Percentiles rank a stretch among this genome's conserved stretches.
Evolutionary conservation across 768 basidiomycete genomes (phyloP).

Genomic region (Boletus rufocinnamomeus): DNA sequence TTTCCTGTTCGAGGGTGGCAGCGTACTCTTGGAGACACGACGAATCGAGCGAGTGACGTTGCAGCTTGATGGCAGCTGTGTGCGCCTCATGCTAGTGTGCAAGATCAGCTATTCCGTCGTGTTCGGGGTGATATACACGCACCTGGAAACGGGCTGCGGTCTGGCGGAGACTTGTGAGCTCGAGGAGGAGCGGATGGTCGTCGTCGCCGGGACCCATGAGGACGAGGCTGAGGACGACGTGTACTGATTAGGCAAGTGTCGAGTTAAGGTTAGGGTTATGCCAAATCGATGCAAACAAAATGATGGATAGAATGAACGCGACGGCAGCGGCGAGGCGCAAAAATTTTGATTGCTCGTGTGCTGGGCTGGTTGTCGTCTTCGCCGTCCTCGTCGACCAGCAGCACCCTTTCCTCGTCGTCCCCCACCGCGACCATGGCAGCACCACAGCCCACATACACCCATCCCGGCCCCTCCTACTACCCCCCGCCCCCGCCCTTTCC

Average conservation of each 20-base stretch:
- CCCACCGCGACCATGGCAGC: conserved; percentile 23
- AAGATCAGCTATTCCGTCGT: not conserved
- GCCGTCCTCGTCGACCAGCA: conserved; percentile 10
- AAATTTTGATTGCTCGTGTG: conserved; percentile 19
- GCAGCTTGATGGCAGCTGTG: conserved; percentile 63
- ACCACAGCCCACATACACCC: conserved; percentile 28
- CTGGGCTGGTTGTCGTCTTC: conserved; percentile 8
- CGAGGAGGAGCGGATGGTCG: conserved; percentile 47
- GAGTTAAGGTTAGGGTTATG: conserved; percentile 25
- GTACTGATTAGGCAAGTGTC: not conserved
- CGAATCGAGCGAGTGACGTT: conserved; percentile 57
- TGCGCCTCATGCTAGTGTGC: conserved; percentile 65
- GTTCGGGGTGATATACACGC: not conserved
- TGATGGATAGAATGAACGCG: too few species aligned
- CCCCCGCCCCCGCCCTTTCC: conserved; percentile 35
- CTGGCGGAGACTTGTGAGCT: conserved; percentile 48
- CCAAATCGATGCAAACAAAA: conserved; percentile 24
- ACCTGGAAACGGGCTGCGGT: conserved; percentile 55
- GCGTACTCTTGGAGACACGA: conserved; percentile 29
- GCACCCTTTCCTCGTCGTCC: conserved; percentile 10
- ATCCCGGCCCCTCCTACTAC: conserved; percentile 33
- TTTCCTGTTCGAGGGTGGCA: conserved; percentile 55
- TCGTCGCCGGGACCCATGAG: conserved; percentile 21
- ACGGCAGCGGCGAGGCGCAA: not conserved
- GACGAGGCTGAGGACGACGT: not conserved